Conservation (phyloP, 495 filamentous ascomycete genomes). For the Peziza echinospora region DNA sequence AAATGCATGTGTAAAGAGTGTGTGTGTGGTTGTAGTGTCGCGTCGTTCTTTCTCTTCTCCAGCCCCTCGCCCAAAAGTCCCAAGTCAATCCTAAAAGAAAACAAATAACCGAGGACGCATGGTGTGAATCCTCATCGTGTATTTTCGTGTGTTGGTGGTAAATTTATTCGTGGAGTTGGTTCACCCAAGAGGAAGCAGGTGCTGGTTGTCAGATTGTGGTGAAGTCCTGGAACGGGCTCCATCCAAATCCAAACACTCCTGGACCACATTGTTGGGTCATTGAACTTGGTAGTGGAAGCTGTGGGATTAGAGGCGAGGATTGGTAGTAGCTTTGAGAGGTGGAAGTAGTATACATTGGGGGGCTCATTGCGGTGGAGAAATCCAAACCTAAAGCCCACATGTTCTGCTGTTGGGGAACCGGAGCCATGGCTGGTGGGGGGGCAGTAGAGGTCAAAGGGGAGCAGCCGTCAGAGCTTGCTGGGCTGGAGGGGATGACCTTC, state of each 20-base stretch:
- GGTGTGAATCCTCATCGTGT: too few relatives aligned
- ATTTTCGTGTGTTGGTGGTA: too few relatives aligned
- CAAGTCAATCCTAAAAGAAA: too few relatives aligned
- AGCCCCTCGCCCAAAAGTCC: too few relatives aligned
- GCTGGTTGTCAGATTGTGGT: conserved; percentile 9
- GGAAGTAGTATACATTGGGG: conserved; percentile 39
- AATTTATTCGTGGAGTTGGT: too few relatives aligned
- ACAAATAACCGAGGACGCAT: too few relatives aligned
- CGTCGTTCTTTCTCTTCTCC: too few relatives aligned
- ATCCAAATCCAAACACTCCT: conserved; percentile 57
- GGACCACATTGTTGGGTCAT: conserved; percentile 67
- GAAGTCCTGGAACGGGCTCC: conserved; percentile 37
- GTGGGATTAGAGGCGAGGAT: conserved; percentile 42
- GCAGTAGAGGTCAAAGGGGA: conserved; percentile 47
- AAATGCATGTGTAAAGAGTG: not conserved
- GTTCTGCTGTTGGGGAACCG: too few relatives aligned
- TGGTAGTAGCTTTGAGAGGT: conserved; percentile 44
- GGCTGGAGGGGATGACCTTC: conserved; percentile 81
- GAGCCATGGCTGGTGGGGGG: conserved; percentile 43
- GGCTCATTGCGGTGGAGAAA: conserved; percentile 7
- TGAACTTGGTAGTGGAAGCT: conserved; percentile 76
- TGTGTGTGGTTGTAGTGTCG: too few relatives aligned
- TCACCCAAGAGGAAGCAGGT: too few relatives aligned
- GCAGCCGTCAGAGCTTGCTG: conserved; percentile 30
- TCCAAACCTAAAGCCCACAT: conserved; percentile 44